Evolutionary conservation across 805 yeast species (phyloP).

Genomic region (Blastobotrys chiropterorum): DNA sequence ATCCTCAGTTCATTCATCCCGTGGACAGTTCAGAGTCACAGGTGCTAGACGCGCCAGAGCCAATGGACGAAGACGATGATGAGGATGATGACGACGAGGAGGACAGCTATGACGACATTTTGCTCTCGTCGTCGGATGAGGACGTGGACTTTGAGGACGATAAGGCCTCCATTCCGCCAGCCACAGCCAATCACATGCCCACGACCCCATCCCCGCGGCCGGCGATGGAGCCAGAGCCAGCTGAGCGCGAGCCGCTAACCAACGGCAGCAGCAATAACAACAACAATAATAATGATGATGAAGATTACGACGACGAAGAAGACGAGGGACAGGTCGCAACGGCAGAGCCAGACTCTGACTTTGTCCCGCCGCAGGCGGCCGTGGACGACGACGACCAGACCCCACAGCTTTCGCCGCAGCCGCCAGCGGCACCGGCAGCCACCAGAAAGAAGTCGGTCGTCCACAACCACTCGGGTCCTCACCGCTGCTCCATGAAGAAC

Average conservation of each 20-base stretch:
- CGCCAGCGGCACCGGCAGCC: neutral
- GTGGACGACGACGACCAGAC: neutral
- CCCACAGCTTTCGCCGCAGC: neutral
- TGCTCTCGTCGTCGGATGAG: slow-evolving; percentile 1
- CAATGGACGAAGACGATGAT: slow-evolving; percentile 17
- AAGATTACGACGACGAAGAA: neutral
- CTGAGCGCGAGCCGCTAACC: neutral
- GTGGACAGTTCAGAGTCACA: neutral
- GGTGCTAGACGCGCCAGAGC: slow-evolving; percentile 6
- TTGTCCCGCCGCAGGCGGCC: neutral
- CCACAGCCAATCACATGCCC: neutral
- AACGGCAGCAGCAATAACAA: too few relatives aligned
- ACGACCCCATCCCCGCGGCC: neutral
- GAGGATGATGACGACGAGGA: slow-evolving; percentile 19
- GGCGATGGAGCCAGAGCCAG: neutral
- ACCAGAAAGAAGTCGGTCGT: slow-evolving; percentile 2
- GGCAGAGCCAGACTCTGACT: neutral
- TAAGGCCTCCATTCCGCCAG: neutral
- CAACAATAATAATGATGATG: neutral
- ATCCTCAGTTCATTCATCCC: slow-evolving; percentile 9
- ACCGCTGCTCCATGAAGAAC: slow-evolving; percentile 32
- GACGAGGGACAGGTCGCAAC: neutral
- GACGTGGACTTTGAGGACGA: slow-evolving; percentile 14
- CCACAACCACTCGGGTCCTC: slow-evolving; percentile 9
- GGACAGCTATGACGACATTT: slow-evolving; percentile 1